Evolutionary conservation across 2,329 filamentous ascomycete genomes (phyloP), one percentile per base, ranked within the genome.

Genomic region (Alternaria consortialis): DNA sequence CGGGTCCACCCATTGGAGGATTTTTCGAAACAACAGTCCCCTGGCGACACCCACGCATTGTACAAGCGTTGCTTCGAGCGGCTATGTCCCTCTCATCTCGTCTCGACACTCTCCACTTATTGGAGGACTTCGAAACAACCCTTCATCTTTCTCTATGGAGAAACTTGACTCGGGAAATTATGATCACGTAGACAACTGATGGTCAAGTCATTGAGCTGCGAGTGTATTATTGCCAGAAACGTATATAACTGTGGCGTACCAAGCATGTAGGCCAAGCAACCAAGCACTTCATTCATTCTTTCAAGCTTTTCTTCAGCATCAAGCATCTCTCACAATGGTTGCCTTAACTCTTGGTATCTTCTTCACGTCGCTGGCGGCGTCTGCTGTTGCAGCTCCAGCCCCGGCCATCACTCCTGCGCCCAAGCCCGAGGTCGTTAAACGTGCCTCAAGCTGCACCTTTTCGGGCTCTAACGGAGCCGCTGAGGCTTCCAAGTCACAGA

Each of bases 391-490:
- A 40, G 70, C 65, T 4, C 72, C 71, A 7, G 63, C 76, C 17
- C 69, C 73, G 15, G 66, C 69, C 8, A 60, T 66, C 20, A 64
- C 59, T 43, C 53, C 64, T 51, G 71, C 69, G 20, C 66, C 68
- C 23, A 51, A 64, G 15, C 56, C 64, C 7, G 61, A 55, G 15
- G 39, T 63, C 7, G 56, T 53, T 20, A 72, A 71, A 60, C 68
- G 71, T 58, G 68, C 62, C 27, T 61, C 75, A 15, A 75, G 76
- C 50, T 89, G 87, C 74, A 87, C 84, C 9, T 87, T 88, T 68
- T 86, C 81, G 44, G 69, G 69, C 25, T 64, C 68, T 36, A 57
- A 48, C 40, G 80, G 82, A 50, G 82, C 84, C 43, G 79, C 81
- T 3, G 70, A 79, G 5, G 84, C 84, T 32, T 82, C 76, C 60